A percentile compares a stretch with the other conserved stretches of the same genome.
phyloP scores from a whole-genome alignment of 2,329 filamentous ascomycete genomes.

The Pseudogymnoascus sp. region DNA sequence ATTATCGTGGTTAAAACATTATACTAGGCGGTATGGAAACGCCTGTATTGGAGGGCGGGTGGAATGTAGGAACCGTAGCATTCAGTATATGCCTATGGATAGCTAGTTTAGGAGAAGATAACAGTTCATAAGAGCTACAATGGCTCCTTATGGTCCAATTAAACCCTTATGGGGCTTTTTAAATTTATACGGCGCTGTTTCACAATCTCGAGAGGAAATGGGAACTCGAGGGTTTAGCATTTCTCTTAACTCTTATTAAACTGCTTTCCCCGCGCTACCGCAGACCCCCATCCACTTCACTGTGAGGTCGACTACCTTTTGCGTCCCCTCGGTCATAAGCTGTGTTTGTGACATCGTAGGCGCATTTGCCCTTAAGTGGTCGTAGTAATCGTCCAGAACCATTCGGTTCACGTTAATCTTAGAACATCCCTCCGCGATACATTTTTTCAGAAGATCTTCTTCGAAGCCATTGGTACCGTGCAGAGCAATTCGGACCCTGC shows the following conservation, averaged over 20 bases:
- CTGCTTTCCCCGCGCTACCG: constrained; percentile 32
- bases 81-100: not conserved
- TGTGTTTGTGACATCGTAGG: constrained; percentile 27
- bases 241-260: constrained; percentile 19
- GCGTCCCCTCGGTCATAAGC: constrained; percentile 38
- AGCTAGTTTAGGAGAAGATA: not conserved
- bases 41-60: not conserved
- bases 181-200: not conserved
- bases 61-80: not conserved
- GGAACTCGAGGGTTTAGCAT: not conserved
- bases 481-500: constrained; percentile 40
- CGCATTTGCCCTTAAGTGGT: constrained; percentile 33
- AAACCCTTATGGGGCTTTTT: not conserved
- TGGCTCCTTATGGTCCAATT: not conserved
- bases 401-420: constrained; percentile 53
- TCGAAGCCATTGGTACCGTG: constrained; percentile 51
- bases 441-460: constrained; percentile 40
- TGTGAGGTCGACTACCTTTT: constrained; percentile 31
- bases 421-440: constrained; percentile 43
- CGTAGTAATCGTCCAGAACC: constrained; percentile 38
- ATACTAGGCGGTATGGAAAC: not conserved
- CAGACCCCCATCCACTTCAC: constrained; percentile 27
- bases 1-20: not conserved
- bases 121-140: not conserved
- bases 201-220: not conserved